These are phyloP conservation scores for Telopea speciosissima DNA, from an alignment of 177 flowering plant species.

Conservation along the genomic window DNA sequence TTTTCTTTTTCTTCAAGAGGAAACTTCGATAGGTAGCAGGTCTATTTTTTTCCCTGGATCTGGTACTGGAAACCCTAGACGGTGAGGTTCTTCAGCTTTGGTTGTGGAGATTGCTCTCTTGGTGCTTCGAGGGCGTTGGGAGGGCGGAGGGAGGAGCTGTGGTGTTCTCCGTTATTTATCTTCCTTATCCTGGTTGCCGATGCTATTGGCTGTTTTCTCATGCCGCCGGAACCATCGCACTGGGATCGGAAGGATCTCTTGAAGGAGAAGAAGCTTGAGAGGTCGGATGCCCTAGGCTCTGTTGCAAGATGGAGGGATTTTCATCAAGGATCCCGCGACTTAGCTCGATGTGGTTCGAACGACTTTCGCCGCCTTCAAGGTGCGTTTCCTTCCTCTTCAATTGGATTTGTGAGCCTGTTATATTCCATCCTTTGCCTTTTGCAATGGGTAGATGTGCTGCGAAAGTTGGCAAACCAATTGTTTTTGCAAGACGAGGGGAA, in stretches of 20 bases:
- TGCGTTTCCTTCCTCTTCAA: slow-evolving; percentile 14
- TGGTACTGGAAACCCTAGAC: neutral
- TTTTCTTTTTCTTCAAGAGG: neutral
- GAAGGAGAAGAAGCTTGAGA: slow-evolving; percentile 66
- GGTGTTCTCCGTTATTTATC: neutral
- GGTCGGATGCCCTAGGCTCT: slow-evolving; percentile 34
- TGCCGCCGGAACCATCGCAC: slow-evolving; percentile 75
- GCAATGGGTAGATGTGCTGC: neutral
- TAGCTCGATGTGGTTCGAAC: slow-evolving; percentile 33
- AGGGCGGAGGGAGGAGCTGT: neutral
- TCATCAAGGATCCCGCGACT: slow-evolving; percentile 35
- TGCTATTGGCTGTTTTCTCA: slow-evolving; percentile 42
- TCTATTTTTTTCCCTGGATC: neutral
- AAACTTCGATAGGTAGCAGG: neutral
- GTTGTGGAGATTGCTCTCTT: neutral
- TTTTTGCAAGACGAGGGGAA: neutral
- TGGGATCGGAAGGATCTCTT: slow-evolving; percentile 69
- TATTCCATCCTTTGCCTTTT: neutral
- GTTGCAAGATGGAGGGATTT: slow-evolving; percentile 59
- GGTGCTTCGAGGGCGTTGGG: slow-evolving; percentile 7
- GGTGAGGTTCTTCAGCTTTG: neutral
- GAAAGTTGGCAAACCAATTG: neutral
- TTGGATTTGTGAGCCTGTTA: neutral
- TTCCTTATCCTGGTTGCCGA: slow-evolving; percentile 22
- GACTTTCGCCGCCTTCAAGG: slow-evolving; percentile 55